Evolutionary conservation across 116 monocot genomes (phyloP), one percentile per base, ranked within the genome.

Genomic region (Papilionanthe hybrid): DNA sequence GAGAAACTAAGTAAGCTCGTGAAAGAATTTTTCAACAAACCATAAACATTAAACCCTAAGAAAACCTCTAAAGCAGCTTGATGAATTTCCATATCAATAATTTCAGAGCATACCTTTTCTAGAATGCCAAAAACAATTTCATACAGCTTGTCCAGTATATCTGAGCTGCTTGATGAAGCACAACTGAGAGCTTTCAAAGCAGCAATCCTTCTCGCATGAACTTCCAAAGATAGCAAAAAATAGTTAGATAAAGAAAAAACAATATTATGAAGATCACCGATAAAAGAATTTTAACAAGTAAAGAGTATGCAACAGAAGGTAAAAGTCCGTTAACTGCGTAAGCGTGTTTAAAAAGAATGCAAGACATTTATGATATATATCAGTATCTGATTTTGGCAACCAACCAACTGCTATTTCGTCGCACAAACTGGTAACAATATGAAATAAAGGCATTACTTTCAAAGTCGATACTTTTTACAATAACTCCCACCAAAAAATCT

Each of bases 61-160:
- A 37, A 37, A 37, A 37, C 37, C 37, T 37, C 37, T 37, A 3
- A 37, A 13, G 73, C 42, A 73, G 73, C 20, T 44, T 22, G 44
- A 63, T 37, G 37, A 65, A 65, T 65, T 65, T 65, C 28, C 65
- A 69, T 11, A 73, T 73, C 73, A 43, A 73, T 73, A 73, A 63
- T 58, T 28, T 25, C 50, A 69, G 27, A 37, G 78, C 73, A 82
- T 55, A 99, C 99, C 99, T 99, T 99, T 57, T 95, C 99, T 65
- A 99, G 84, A 79, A 99, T 93, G 19, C 84, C 93, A 89, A 99
- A 99, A 20, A 93, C 99, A 91, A 99, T 92, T 84, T 95, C 99
- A 83, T 99, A 95, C 20, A 95, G 80, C 83, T 95, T 99, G 72
- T 79, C 81, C 86, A 95, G 81, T 44, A 93, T 82, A 55, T 93